Conservation (phyloP, 2,329 filamentous ascomycete genomes). For the Anthostomella pinea region DNA sequence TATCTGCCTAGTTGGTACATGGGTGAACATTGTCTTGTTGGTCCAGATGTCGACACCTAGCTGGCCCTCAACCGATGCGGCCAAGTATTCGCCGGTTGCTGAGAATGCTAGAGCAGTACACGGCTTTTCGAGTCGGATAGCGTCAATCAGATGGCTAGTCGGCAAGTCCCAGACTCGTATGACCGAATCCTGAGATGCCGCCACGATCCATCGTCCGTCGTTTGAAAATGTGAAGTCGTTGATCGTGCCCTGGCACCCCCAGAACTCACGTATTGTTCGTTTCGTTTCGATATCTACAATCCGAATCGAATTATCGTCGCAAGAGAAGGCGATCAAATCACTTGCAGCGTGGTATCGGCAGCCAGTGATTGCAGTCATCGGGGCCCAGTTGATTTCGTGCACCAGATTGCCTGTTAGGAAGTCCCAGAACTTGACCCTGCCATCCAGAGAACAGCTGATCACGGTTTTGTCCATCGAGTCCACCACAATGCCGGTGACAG, state of each 20-base stretch:
- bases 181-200: slow-evolving; percentile 75
- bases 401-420: slow-evolving; percentile 78
- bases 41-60: slow-evolving; percentile 95
- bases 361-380: slow-evolving; percentile 70
- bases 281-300: slow-evolving; percentile 88
- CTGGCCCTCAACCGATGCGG: slow-evolving; percentile 76
- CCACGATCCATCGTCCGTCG: slow-evolving; percentile 91
- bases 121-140: slow-evolving; percentile 73
- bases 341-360: slow-evolving; percentile 79
- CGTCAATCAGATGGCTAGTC: slow-evolving; percentile 92
- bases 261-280: slow-evolving; percentile 88
- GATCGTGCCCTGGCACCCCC: slow-evolving; percentile 71
- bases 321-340: slow-evolving; percentile 83
- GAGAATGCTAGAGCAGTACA: slow-evolving; percentile 89
- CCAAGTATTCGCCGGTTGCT: slow-evolving; percentile 87
- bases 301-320: slow-evolving; percentile 83
- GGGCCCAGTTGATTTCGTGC: slow-evolving; percentile 80
- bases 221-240: slow-evolving; percentile 87
- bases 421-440: slow-evolving; percentile 97
- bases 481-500: slow-evolving; percentile 82
- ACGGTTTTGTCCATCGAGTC: slow-evolving; percentile 86
- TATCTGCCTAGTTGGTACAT: slow-evolving; percentile 82
- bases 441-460: slow-evolving; percentile 84
- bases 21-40: slow-evolving; percentile 86
- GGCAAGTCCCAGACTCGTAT: slow-evolving; percentile 93